A percentile compares a stretch with the other conserved stretches of the same genome.
Evolutionary conservation across 208 protist genomes (phyloP).

Genomic region (Leptomonas seymouri): DNA sequence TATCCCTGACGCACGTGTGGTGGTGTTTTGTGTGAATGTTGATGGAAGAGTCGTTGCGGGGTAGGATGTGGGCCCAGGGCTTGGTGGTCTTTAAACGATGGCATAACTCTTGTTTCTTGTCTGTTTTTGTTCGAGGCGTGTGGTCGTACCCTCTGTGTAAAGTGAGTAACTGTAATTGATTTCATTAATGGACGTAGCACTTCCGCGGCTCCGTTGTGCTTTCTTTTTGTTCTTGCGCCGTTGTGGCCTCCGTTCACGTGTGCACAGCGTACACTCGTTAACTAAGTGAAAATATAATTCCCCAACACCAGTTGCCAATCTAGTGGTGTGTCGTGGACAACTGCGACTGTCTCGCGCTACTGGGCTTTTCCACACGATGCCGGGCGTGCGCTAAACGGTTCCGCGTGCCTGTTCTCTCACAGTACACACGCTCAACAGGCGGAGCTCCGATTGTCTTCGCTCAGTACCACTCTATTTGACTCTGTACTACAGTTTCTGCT

Average conservation of each 20-base stretch:
- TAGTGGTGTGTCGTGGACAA: no score
- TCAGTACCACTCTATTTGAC: no score
- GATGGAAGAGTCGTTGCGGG: neutral
- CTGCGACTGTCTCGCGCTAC: no score
- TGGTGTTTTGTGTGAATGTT: neutral
- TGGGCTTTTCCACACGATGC: no score
- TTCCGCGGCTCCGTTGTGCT: neutral
- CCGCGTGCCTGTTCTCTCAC: no score
- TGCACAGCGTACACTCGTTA: neutral
- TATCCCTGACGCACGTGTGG: neutral
- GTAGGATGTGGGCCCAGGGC: no score
- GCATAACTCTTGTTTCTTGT: neutral
- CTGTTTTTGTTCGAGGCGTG: neutral
- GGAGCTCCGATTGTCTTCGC: no score
- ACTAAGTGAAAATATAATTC: neutral
- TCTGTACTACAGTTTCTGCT: no score
- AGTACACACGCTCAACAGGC: no score
- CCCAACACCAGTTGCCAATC: no score
- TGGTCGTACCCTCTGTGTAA: constrained; percentile 1
- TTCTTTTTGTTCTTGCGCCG: neutral
- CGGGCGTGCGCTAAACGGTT: no score
- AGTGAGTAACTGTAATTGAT: constrained; percentile 9
- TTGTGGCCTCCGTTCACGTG: neutral
- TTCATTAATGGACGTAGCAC: neutral
- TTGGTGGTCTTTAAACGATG: neutral